These are phyloP conservation scores for Rutstroemia sp. DNA, from an alignment of 2,329 filamentous ascomycete genomes.

Conservation along the genomic window DNA sequence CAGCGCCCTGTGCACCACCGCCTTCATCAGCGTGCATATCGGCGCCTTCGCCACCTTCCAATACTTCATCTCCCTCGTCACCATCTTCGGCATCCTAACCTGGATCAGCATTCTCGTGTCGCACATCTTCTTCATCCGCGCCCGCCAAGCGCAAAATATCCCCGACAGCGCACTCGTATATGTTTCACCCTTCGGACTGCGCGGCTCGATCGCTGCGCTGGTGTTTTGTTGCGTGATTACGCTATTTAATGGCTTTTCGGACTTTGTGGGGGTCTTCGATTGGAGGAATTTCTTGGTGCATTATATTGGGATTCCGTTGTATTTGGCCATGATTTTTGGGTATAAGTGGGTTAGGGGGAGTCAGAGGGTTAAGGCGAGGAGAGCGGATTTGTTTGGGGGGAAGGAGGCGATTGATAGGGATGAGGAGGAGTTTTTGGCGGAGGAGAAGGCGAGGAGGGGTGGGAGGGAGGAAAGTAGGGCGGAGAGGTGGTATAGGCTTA, in stretches of 20 bases:
- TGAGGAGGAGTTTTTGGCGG: slow-evolving; percentile 36
- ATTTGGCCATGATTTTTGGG: slow-evolving; percentile 50
- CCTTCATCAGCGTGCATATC: slow-evolving; percentile 56
- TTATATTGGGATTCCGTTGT: slow-evolving; percentile 56
- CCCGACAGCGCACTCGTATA: slow-evolving; percentile 51
- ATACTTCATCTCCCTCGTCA: slow-evolving; percentile 64
- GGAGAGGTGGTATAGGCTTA: background rate
- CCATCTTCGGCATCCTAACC: slow-evolving; percentile 26
- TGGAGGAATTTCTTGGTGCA: slow-evolving; percentile 59
- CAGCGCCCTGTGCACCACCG: slow-evolving; percentile 51
- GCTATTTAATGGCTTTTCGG: slow-evolving; percentile 66
- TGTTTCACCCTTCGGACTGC: slow-evolving; percentile 62
- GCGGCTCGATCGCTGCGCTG: slow-evolving; percentile 60
- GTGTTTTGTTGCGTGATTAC: slow-evolving; percentile 66
- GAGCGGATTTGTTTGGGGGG: slow-evolving; percentile 48
- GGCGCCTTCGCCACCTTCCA: slow-evolving; percentile 57
- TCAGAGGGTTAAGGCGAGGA: slow-evolving; percentile 38
- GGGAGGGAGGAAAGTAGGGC: background rate
- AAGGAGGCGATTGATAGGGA: slow-evolving; percentile 53
- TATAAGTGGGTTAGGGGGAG: slow-evolving; percentile 40
- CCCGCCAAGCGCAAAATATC: slow-evolving; percentile 53
- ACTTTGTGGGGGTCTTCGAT: slow-evolving; percentile 42
- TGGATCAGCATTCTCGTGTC: slow-evolving; percentile 51
- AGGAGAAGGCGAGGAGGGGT: slow-evolving; percentile 11
- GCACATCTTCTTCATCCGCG: slow-evolving; percentile 59